Conservation (phyloP, 495 filamentous ascomycete genomes). For the Lasiosphaeria ovina region DNA sequence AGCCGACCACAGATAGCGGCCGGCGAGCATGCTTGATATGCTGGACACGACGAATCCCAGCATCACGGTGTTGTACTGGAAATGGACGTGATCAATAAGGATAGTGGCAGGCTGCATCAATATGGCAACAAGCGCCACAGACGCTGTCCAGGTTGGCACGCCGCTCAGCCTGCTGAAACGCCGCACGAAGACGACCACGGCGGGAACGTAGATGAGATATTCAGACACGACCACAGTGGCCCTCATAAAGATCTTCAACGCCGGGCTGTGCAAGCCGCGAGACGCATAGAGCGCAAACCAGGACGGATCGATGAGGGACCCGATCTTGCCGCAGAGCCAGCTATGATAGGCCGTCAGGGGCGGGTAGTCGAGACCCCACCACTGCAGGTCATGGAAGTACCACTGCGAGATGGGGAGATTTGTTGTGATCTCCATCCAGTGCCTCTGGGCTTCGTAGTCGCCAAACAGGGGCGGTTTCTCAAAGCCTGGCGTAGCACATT, state of each 20-base stretch:
- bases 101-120: constrained; percentile 91
- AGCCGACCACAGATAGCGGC: constrained; percentile 79
- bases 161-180: constrained; percentile 69
- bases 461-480: constrained; percentile 86
- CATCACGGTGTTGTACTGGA: constrained; percentile 99
- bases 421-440: constrained; percentile 97
- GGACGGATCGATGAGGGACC: constrained; percentile 67
- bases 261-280: constrained; percentile 72
- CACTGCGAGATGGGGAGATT: constrained; percentile 87
- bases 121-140: constrained; percentile 82
- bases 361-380: constrained; percentile 98
- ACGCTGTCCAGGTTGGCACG: constrained; percentile 70
- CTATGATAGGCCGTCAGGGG: constrained; percentile 97
- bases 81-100: constrained; percentile 95
- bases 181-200: constrained; percentile 77
- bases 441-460: constrained; percentile 94
- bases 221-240: constrained; percentile 86
- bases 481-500: constrained; percentile 52
- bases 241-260: constrained; percentile 91
- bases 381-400: constrained; percentile 95
- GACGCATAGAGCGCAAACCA: constrained; percentile 92
- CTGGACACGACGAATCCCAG: constrained; percentile 82
- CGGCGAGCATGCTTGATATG: constrained; percentile 83
- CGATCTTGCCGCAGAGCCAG: constrained; percentile 87
- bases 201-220: constrained; percentile 84